Evolutionary conservation across 495 filamentous ascomycete species (phyloP), one percentile per base, ranked within the genome.

Genomic region (Penicillium waksmanii): DNA sequence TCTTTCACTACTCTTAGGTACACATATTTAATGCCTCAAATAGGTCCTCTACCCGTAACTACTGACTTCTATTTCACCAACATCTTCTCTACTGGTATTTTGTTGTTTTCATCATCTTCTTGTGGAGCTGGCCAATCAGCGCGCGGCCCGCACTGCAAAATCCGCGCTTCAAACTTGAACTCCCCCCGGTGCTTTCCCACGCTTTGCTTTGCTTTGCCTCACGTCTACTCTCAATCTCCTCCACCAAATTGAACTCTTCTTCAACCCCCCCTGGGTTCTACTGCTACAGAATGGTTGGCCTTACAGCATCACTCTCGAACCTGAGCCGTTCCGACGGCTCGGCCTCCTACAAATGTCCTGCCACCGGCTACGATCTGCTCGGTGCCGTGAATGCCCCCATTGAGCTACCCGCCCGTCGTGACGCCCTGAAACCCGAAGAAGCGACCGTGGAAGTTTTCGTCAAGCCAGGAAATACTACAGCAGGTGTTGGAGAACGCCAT

Each of bases 301-400:
- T 75, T 31, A 69, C 68, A 48, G 72, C 69, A 12, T 68, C 70
- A 7, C 67, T 80, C 47, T 69, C 74, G 8, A 80, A 83, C 62
- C 85, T 97, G 6, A 74, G 82, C 55, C 88, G 89, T 40, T 81
- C 92, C 31, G 93, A 97, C 72, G 95, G 95, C 51, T 98, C 95
- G 52, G 92, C 92, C 9, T 90, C 84, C 33, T 94, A 92, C 70
- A 85, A 87, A 15, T 81, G 77, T 44, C 76, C 73, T 9, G 80
- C 84, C 56, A 87, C 89, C 48, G 90, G 90, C 35, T 96, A 89
- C 72, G 87, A 86, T 51, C 82, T 98, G 60, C 84, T 95, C 49
- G 91, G 87, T 53, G 86, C 91, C 12, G 92, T 96, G 60, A 96
- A 94, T 71, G 95, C 91, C 0, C 95, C 95, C n/a, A 82, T 97